phyloP scores from a whole-genome alignment of 2,329 filamentous ascomycete species.

The Myriosclerotinia curreyana region DNA sequence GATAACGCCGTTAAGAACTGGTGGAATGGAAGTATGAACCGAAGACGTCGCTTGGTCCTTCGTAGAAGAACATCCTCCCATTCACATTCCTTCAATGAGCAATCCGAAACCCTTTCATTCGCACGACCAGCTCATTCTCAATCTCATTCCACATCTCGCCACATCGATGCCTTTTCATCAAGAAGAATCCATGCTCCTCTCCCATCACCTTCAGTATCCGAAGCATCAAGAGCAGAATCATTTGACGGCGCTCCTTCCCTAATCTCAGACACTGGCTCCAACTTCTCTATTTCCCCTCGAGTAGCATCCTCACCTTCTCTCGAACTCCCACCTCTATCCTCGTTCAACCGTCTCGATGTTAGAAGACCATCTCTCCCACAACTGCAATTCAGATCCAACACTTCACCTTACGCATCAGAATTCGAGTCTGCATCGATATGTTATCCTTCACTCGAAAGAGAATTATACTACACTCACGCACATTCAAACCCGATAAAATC shows the following conservation, averaged over 20 bases:
- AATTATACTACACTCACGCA: constrained; percentile 23
- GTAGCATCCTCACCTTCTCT: constrained; percentile 35
- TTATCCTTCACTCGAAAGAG: constrained; percentile 28
- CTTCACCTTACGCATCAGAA: constrained; percentile 8
- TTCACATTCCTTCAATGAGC: constrained; percentile 37
- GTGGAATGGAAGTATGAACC: constrained; percentile 94
- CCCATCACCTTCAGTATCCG: constrained; percentile 62
- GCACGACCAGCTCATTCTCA: constrained; percentile 28
- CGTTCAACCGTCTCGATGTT: constrained; percentile 25
- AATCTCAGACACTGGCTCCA: constrained; percentile 65
- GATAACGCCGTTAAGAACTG: constrained; percentile 98
- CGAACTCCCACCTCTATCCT: constrained; percentile 37
- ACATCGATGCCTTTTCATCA: constrained; percentile 35
- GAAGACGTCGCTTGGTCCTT: constrained; percentile 49
- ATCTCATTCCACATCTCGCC: constrained; percentile 23
- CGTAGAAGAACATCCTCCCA: constrained; percentile 34
- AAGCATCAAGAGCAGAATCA: constrained; percentile 55
- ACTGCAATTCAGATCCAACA: constrained; percentile 31
- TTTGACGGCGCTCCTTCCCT: constrained; percentile 64
- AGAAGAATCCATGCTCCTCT: constrained; percentile 53
- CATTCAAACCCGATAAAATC: constrained; percentile 12
- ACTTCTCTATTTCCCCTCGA: constrained; percentile 57
- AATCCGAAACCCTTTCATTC: constrained; percentile 38
- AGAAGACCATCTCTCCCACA: constrained; percentile 37
- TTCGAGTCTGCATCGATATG: constrained; percentile 14